These are phyloP conservation scores for Amoeboaphelidium occidentale DNA, from an alignment of 371 early-diverging fungal species.

Conservation along the genomic window DNA sequence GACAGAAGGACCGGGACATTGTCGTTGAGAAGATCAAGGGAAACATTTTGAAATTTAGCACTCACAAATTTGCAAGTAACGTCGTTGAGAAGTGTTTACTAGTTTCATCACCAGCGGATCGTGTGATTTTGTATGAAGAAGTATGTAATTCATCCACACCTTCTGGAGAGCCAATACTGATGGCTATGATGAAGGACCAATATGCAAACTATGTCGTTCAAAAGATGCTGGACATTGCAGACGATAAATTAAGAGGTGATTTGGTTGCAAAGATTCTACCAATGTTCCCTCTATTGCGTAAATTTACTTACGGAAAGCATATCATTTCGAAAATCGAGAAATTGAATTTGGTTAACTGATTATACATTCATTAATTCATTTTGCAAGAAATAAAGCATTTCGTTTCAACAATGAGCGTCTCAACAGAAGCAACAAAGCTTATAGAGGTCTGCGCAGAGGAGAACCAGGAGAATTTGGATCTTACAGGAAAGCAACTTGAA, in stretches of 20 bases:
- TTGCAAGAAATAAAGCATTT: too few relatives aligned
- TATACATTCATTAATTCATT: too few relatives aligned
- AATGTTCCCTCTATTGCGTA: slow-evolving; percentile 63
- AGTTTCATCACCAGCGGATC: slow-evolving; percentile 38
- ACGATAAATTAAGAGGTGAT: slow-evolving; percentile 55
- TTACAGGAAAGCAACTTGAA: too few relatives aligned
- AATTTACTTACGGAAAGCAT: slow-evolving; percentile 79
- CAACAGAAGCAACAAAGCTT: too few relatives aligned
- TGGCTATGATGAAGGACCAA: slow-evolving; percentile 96
- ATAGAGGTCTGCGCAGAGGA: too few relatives aligned
- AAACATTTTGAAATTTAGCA: slow-evolving; percentile 59
- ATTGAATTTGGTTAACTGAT: too few relatives aligned
- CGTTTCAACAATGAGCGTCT: too few relatives aligned
- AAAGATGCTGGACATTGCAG: slow-evolving; percentile 92
- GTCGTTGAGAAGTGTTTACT: slow-evolving; percentile 91
- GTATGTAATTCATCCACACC: slow-evolving; percentile 28
- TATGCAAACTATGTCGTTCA: slow-evolving; percentile 99
- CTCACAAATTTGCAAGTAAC: slow-evolving; percentile 99
- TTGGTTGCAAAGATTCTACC: slow-evolving; percentile 71
- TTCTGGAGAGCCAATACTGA: slow-evolving; percentile 36
- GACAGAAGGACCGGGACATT: slow-evolving; percentile 46
- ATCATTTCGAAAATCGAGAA: neutral
- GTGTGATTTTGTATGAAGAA: slow-evolving; percentile 63
- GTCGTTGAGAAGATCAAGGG: slow-evolving; percentile 76
- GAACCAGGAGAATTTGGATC: too few relatives aligned